Percentiles rank a stretch among this genome's conserved stretches.
Evolutionary conservation across 768 basidiomycete genomes (phyloP).

Genomic region (Crepidotus variabilis): DNA sequence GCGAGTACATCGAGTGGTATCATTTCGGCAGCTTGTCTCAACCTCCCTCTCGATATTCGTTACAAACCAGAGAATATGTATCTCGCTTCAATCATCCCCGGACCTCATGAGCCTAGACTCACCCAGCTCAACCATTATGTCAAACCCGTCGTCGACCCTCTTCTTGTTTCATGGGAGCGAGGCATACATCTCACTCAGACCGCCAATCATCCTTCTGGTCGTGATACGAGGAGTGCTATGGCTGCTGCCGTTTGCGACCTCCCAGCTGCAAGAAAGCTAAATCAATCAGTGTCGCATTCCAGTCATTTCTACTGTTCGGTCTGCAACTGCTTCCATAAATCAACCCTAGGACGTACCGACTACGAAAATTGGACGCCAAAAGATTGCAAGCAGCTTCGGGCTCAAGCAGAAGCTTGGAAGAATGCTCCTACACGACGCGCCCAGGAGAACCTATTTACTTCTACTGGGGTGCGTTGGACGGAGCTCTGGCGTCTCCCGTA

Average conservation of each 20-base stretch:
- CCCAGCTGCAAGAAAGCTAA: conserved; percentile 11
- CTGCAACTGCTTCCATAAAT: conserved; percentile 15
- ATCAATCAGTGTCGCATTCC: background rate
- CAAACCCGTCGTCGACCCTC: conserved; percentile 25
- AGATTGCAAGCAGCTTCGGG: no score
- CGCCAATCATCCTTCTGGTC: conserved; percentile 5
- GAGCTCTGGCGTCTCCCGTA: conserved; percentile 14
- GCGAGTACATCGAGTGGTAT: conserved; percentile 22
- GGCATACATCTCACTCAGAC: conserved; percentile 7
- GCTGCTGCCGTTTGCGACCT: conserved; percentile 7
- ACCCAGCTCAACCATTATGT: conserved; percentile 28
- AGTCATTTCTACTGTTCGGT: conserved; percentile 7
- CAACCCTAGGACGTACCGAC: conserved; percentile 4
- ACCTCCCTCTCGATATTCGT: conserved; percentile 29
- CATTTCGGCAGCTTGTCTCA: conserved; percentile 26
- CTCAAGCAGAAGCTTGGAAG: conserved; percentile 7
- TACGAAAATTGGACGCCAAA: conserved; percentile 7
- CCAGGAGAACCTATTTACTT: conserved; percentile 1
- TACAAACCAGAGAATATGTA: conserved; percentile 38
- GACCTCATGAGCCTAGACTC: conserved; percentile 22
- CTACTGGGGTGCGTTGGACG: conserved; percentile 11
- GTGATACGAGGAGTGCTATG: background rate
- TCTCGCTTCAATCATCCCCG: conserved; percentile 34
- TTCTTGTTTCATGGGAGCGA: conserved; percentile 9
- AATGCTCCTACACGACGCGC: conserved; percentile 1